Evolutionary conservation across 192 early-diverging fungal species (phyloP), one percentile per base, ranked within the genome.

Genomic region (Podila epigama): DNA sequence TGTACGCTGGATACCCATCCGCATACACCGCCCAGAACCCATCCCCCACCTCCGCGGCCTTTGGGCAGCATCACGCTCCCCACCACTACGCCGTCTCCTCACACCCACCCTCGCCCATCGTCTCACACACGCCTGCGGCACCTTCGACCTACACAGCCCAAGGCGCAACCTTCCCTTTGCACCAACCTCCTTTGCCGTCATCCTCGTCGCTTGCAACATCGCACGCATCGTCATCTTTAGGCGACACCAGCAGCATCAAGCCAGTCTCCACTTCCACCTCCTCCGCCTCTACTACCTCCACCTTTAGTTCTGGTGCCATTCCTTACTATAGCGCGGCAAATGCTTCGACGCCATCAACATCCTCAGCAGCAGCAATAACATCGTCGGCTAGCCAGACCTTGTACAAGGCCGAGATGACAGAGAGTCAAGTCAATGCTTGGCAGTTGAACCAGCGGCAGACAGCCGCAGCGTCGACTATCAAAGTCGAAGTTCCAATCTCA

Each of bases 401-500:
- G 15, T 75, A 75, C 56, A 75, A 75, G 25, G 70, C 64, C 4
- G 70, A 75, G 64, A 61, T 75, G 63, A 66, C 58, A 1, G 70
- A 75, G 3, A 66, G 58, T 29, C 70, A 75, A 34, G 41, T 44
- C 18, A 35, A 59, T n/a, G 48, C 28, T 13, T 75, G 70, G 70
- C 22, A 66, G 34, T 36, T 60, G 16, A 44, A 60, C 1, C 51
- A 37, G 13, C 58, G 60, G 5, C 54, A 66, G 37, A 27, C 53
- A 66, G 54, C 41, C 48, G 1, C 60, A 53, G 4, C 60, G 68
- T 48, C 44, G 29, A 63, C 58, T 53, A 77, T 77, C 60, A 77
- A 77, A 22, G 73, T 77, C 10, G 73, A 77, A 25, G 33, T 77
- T 13, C 32, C 20, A 5, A 25, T 11, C 25, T n/a, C 39, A 12